Conservation (phyloP, 2,329 filamentous ascomycete genomes). For the Trichoderma sp. region DNA sequence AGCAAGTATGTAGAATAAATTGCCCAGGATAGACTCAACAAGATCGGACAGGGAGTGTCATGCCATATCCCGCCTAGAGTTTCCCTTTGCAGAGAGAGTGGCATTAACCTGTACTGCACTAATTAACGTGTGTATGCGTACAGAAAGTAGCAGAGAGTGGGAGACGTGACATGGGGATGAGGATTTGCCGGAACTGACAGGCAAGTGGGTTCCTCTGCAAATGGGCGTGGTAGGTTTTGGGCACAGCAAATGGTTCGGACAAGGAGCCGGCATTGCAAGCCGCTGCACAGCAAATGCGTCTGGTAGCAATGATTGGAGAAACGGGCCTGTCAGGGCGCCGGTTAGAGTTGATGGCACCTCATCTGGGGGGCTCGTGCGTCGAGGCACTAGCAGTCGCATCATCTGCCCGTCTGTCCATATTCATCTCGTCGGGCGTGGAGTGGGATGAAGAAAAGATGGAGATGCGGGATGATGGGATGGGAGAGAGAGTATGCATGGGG, state of each 20-base stretch:
- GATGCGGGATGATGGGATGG: neutral
- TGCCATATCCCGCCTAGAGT: neutral
- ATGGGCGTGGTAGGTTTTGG: neutral
- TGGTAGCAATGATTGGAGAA: neutral
- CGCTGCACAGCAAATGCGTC: neutral
- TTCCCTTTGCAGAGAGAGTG: neutral
- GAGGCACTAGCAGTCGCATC: neutral
- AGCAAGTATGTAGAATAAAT: neutral
- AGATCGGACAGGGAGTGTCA: neutral
- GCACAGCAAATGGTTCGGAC: neutral
- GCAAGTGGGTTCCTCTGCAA: neutral
- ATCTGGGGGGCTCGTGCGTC: neutral
- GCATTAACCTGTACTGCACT: neutral
- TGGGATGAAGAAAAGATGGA: conserved; percentile 2
- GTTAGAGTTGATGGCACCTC: conserved; percentile 14
- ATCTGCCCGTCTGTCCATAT: neutral
- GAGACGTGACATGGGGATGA: neutral
- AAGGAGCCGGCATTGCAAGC: neutral
- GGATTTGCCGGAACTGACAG: conserved; percentile 20
- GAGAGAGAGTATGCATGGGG: neutral
- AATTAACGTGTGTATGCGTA: neutral
- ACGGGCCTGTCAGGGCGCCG: conserved; percentile 3
- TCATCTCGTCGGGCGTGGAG: neutral
- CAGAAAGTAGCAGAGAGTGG: neutral
- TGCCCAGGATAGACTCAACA: neutral